A percentile compares a stretch with the other conserved stretches of the same genome.
phyloP scores from a whole-genome alignment of 208 protist species.

The Phytomonas francai region DNA sequence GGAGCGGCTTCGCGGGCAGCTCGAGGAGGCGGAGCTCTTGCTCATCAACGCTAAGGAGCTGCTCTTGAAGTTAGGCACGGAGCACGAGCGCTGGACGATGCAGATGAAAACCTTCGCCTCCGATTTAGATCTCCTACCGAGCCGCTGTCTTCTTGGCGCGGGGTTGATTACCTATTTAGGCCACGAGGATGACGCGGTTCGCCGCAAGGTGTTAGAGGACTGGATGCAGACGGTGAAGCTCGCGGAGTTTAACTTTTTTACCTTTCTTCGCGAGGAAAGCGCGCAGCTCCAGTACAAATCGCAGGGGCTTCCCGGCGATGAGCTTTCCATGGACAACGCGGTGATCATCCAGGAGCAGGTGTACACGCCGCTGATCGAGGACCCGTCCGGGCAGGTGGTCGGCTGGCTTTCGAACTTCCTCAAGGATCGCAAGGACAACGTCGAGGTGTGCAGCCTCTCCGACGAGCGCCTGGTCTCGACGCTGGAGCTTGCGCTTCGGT shows the following conservation, averaged over 20 bases:
- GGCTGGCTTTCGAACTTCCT: constrained; percentile 90
- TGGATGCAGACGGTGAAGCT: constrained; percentile 85
- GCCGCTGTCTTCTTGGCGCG: constrained; percentile 79
- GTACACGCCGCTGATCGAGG: constrained; percentile 92
- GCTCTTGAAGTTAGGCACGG: constrained; percentile 91
- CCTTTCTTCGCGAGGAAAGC: constrained; percentile 93
- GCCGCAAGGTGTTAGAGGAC: constrained; percentile 41
- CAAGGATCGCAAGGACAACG: constrained; percentile 49
- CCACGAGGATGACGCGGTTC: constrained; percentile 81
- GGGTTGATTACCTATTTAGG: constrained; percentile 94
- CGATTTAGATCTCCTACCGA: constrained; percentile 72
- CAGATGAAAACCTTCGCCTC: constrained; percentile 78
- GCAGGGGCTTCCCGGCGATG: constrained; percentile 93
- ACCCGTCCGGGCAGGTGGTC: constrained; percentile 90
- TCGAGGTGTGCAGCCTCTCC: constrained; percentile 88
- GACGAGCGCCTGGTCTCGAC: constrained; percentile 91
- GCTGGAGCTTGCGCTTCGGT: constrained; percentile 96
- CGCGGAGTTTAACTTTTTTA: constrained; percentile 85
- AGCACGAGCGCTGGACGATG: constrained; percentile 92
- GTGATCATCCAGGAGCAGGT: constrained; percentile 91
- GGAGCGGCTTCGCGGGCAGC: constrained; percentile 75
- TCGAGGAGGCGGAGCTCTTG: constrained; percentile 88
- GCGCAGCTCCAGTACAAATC: constrained; percentile 94
- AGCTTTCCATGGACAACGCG: constrained; percentile 97
- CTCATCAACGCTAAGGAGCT: constrained; percentile 88